Conservation (phyloP, 2,329 filamentous ascomycete genomes). For the Talaromyces piceae region DNA sequence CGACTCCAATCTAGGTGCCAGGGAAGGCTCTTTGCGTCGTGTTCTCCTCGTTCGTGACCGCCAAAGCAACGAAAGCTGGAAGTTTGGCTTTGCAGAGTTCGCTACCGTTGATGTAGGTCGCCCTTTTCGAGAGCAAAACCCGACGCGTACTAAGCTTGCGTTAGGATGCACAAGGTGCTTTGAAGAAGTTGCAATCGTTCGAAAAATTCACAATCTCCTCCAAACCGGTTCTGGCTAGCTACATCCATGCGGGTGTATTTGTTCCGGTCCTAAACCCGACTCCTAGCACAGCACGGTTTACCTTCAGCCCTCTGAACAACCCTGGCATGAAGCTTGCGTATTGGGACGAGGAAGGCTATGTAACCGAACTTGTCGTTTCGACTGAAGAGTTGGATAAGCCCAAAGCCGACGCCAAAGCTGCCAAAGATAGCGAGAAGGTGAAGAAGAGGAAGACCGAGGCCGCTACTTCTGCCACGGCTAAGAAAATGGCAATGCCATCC, state of each 20-base stretch:
- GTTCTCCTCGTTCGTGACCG: conserved; percentile 71
- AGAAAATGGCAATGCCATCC: conserved; percentile 50
- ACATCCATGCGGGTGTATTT: conserved; percentile 80
- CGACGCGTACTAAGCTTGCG: conserved; percentile 5
- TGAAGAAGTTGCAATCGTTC: conserved; percentile 63
- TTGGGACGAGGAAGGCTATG: conserved; percentile 68
- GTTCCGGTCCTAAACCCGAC: conserved; percentile 60
- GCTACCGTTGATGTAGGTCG: conserved; percentile 53
- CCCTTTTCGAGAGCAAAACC: background rate
- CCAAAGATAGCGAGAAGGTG: conserved; percentile 36
- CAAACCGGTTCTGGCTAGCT: conserved; percentile 61
- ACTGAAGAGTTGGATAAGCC: conserved; percentile 38
- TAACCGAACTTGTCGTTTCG: conserved; percentile 57
- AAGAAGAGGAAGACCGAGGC: conserved; percentile 43
- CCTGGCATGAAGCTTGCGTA: conserved; percentile 62
- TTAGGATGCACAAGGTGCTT: conserved; percentile 63
- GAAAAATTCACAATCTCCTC: conserved; percentile 73
- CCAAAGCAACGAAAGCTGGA: conserved; percentile 63
- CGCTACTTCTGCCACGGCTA: conserved; percentile 24
- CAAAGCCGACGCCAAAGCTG: conserved; percentile 24
- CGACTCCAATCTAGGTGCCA: conserved; percentile 60
- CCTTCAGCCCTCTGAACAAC: conserved; percentile 65
- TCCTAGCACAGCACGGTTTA: conserved; percentile 53
- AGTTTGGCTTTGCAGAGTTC: conserved; percentile 81
- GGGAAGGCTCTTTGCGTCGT: conserved; percentile 65